A percentile compares a stretch with the other conserved stretches of the same genome.
phyloP scores from a whole-genome alignment of 495 filamentous ascomycete genomes.

The Geoglossum glabrum region DNA sequence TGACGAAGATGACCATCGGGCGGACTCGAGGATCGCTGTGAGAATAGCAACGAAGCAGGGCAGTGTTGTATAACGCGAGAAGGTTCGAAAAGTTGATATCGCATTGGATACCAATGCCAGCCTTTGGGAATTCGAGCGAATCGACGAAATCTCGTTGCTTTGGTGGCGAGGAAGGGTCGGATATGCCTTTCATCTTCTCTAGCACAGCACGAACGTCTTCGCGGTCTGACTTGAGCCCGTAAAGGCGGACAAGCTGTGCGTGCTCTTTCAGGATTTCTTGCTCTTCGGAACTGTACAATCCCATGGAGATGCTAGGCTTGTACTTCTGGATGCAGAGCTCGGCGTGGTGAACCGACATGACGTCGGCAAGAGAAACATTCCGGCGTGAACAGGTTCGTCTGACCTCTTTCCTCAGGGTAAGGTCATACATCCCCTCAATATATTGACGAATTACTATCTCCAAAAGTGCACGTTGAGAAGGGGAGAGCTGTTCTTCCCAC shows the following conservation, averaged over 20 bases:
- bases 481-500: neutral
- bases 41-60: constrained; percentile 57
- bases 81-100: constrained; percentile 74
- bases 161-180: constrained; percentile 10
- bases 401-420: neutral
- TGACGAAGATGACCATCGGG: constrained; percentile 62
- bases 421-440: neutral
- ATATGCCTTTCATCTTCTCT: constrained; percentile 10
- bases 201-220: neutral
- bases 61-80: constrained; percentile 59
- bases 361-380: neutral
- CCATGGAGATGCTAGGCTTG: neutral
- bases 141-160: constrained; percentile 13
- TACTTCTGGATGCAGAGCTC: neutral
- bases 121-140: constrained; percentile 52
- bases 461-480: neutral
- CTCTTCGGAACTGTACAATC: neutral
- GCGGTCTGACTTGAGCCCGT: neutral
- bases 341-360: neutral
- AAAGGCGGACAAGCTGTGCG: constrained; percentile 17
- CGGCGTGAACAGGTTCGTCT: neutral
- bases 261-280: constrained; percentile 19
- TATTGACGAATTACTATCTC: neutral
- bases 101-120: constrained; percentile 50
- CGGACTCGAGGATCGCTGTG: constrained; percentile 50